Percentiles rank a stretch among this genome's conserved stretches.
phyloP scores from a whole-genome alignment of 75 land plant genomes.

The Picea sitchensis region DNA sequence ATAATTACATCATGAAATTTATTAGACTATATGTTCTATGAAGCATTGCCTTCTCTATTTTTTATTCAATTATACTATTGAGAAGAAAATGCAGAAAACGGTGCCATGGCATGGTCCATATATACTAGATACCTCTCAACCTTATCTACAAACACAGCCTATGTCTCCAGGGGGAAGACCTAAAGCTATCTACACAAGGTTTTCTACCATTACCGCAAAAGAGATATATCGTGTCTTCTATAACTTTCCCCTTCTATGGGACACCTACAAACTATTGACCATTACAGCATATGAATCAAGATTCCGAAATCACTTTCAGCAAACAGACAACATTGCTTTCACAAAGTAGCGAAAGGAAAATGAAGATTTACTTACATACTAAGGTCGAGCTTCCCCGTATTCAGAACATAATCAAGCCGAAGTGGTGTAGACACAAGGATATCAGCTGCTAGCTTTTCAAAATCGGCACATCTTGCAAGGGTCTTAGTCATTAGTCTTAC shows the following conservation, averaged over 20 bases:
- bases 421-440: slow-evolving; percentile 91
- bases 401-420: slow-evolving; percentile 62
- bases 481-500: slow-evolving; percentile 76
- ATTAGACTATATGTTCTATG: neutral
- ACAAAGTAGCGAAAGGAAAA: neutral
- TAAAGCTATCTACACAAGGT: neutral
- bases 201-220: neutral
- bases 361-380: slow-evolving; percentile 41
- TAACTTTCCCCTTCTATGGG: neutral
- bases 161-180: neutral
- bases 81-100: neutral
- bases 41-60: neutral
- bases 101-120: neutral
- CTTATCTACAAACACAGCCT: neutral
- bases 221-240: neutral
- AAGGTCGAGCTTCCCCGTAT: slow-evolving; percentile 68
- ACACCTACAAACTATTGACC: neutral
- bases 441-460: slow-evolving; percentile 77
- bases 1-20: neutral
- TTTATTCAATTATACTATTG: neutral
- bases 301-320: neutral
- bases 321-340: neutral
- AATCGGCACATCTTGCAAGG: slow-evolving; percentile 60
- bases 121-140: neutral
- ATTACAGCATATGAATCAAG: neutral